These are phyloP conservation scores for Auricularia sp. DNA, from an alignment of 768 basidiomycete species.

Conservation along the genomic window DNA sequence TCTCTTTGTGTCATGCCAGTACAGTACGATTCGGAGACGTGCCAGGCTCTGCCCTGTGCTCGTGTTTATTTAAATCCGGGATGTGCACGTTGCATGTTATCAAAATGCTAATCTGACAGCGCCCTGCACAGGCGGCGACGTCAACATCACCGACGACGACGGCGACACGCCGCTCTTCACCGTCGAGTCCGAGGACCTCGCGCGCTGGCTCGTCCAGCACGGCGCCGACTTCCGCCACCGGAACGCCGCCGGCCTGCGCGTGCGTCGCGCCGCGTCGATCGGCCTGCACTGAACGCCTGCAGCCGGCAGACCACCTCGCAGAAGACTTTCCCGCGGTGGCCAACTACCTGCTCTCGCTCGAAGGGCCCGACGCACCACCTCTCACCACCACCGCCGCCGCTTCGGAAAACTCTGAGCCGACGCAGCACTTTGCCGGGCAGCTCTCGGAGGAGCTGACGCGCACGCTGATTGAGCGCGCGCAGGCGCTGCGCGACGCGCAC, in stretches of 20 bases:
- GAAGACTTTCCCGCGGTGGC: slow-evolving; percentile 68
- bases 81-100: no score
- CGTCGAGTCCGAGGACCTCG: slow-evolving; percentile 72
- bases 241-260: slow-evolving; percentile 69
- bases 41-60: no score
- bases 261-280: slow-evolving; percentile 29
- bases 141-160: slow-evolving; percentile 77
- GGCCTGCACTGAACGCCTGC: slow-evolving; percentile 1
- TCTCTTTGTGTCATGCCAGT: no score
- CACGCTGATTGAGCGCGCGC: slow-evolving; percentile 52
- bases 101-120: no score
- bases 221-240: slow-evolving; percentile 55
- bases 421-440: slow-evolving; percentile 42
- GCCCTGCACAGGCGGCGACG: slow-evolving; percentile 56
- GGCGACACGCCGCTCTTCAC: slow-evolving; percentile 90
- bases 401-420: slow-evolving; percentile 41
- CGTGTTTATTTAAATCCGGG: no score
- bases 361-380: slow-evolving; percentile 14
- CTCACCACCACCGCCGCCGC: slow-evolving; percentile 11
- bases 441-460: slow-evolving; percentile 58
- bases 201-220: slow-evolving; percentile 65
- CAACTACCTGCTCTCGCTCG: slow-evolving; percentile 42
- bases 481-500: slow-evolving; percentile 33
- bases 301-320: slow-evolving; percentile 62
- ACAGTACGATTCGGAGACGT: no score